phyloP scores from a whole-genome alignment of 768 basidiomycete species.

The Rhodotorula kratochvilovae region DNA sequence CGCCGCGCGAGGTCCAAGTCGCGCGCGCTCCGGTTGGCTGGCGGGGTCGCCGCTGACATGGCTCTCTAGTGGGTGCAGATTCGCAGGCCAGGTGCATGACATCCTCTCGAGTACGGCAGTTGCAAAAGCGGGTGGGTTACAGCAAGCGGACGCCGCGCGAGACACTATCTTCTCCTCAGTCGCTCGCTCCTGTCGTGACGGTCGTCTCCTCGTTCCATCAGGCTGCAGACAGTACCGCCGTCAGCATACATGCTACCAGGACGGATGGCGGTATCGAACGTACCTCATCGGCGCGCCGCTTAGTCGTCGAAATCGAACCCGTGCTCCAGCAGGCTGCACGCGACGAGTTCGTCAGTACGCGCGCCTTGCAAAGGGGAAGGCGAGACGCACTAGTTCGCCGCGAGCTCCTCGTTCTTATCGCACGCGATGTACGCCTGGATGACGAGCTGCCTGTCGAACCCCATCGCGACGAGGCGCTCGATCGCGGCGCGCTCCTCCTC shows the following conservation, averaged over 20 bases:
- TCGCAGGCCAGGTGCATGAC: too few relatives aligned
- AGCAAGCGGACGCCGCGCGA: too few relatives aligned
- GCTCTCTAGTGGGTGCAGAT: too few relatives aligned
- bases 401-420: slow-evolving; percentile 93
- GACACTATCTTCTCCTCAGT: not conserved
- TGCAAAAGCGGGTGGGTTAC: not conserved
- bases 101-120: not conserved
- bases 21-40: not conserved
- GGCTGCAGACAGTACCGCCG: too few relatives aligned
- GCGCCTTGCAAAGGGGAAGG: not conserved
- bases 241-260: too few relatives aligned
- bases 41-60: too few relatives aligned
- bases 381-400: slow-evolving; percentile 66
- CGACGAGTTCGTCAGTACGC: too few relatives aligned
- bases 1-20: not conserved
- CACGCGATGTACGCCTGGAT: slow-evolving; percentile 89
- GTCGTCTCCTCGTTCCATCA: not conserved
- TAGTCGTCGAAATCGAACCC: slow-evolving; percentile 33
- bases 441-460: slow-evolving; percentile 75
- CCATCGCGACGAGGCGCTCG: slow-evolving; percentile 77
- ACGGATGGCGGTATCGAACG: too few relatives aligned
- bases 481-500: slow-evolving; percentile 84
- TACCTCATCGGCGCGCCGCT: not conserved
- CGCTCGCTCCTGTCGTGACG: too few relatives aligned
- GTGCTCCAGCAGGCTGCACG: slow-evolving; percentile 23